phyloP scores from a whole-genome alignment of 345 rosid genomes.

The Arabidopsis arenosa region DNA sequence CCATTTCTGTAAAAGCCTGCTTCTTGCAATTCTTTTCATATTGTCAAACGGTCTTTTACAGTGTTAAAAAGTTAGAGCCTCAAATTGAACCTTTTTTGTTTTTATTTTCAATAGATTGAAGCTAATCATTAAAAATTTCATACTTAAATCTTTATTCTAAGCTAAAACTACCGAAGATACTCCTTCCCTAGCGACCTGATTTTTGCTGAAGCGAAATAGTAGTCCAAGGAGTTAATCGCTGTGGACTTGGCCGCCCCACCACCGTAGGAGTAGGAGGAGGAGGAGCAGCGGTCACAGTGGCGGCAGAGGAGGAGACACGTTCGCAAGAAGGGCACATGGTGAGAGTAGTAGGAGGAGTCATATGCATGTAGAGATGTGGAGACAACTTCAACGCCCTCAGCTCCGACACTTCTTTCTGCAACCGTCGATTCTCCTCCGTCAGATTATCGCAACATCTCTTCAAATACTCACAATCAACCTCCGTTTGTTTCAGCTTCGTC shows the following conservation, averaged over 20 bases:
- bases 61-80: background rate
- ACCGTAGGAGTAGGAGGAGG: conserved; percentile 25
- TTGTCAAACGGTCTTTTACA: background rate
- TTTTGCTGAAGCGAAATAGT: conserved; percentile 28
- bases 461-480: conserved; percentile 82
- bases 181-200: conserved; percentile 35
- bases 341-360: conserved; percentile 89
- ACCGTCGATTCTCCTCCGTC: conserved; percentile 71
- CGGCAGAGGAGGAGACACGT: conserved; percentile 61
- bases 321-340: conserved; percentile 93
- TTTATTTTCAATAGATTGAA: background rate
- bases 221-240: conserved; percentile 29
- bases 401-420: conserved; percentile 85
- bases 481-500: conserved; percentile 91
- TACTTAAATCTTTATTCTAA: background rate
- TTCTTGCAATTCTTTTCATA: background rate
- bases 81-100: background rate
- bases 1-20: background rate
- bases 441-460: conserved; percentile 82
- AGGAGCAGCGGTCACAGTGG: background rate
- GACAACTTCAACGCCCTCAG: conserved; percentile 79
- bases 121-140: background rate
- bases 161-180: conserved; percentile 10
- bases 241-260: conserved; percentile 41
- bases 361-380: conserved; percentile 74